These are phyloP conservation scores for Artomyces pyxidatus DNA, from an alignment of 768 basidiomycete genomes.

Conservation along the genomic window DNA sequence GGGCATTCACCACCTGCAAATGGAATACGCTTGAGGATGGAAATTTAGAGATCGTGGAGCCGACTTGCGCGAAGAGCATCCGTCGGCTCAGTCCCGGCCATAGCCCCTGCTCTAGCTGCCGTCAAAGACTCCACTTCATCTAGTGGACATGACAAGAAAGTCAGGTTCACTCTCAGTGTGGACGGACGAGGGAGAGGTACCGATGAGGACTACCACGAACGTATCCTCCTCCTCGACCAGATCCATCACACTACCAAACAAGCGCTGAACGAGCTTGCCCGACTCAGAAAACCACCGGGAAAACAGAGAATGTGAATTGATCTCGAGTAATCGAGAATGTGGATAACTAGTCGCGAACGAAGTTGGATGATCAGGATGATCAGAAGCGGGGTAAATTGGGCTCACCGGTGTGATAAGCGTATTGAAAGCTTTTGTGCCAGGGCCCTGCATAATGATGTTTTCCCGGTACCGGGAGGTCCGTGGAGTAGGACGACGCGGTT, in stretches of 20 bases:
- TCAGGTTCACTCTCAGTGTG: too few species aligned
- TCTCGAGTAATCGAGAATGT: slow-evolving; percentile 84
- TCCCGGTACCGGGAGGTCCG: slow-evolving; percentile 96
- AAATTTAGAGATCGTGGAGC: neutral
- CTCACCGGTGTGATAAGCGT: slow-evolving; percentile 73
- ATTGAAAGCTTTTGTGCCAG: slow-evolving; percentile 94
- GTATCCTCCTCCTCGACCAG: slow-evolving; percentile 86
- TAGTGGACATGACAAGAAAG: slow-evolving; percentile 22
- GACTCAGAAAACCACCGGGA: slow-evolving; percentile 99
- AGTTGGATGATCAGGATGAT: neutral
- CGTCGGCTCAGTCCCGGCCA: slow-evolving; percentile 92
- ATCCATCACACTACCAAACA: slow-evolving; percentile 85
- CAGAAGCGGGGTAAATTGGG: neutral
- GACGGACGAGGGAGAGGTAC: too few species aligned
- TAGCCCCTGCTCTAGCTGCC: slow-evolving; percentile 87
- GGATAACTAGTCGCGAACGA: slow-evolving; percentile 51
- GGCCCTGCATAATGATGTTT: slow-evolving; percentile 91
- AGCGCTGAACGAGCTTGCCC: slow-evolving; percentile 91
- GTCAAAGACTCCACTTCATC: slow-evolving; percentile 97
- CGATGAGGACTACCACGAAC: slow-evolving; percentile 93
- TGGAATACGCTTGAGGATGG: neutral
- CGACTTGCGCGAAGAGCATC: slow-evolving; percentile 80
- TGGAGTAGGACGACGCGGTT: slow-evolving; percentile 92
- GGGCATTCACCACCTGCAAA: slow-evolving; percentile 88
- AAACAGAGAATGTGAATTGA: slow-evolving; percentile 97